Conservation (phyloP, 495 filamentous ascomycete species). For the Neurospora tetraspora region DNA sequence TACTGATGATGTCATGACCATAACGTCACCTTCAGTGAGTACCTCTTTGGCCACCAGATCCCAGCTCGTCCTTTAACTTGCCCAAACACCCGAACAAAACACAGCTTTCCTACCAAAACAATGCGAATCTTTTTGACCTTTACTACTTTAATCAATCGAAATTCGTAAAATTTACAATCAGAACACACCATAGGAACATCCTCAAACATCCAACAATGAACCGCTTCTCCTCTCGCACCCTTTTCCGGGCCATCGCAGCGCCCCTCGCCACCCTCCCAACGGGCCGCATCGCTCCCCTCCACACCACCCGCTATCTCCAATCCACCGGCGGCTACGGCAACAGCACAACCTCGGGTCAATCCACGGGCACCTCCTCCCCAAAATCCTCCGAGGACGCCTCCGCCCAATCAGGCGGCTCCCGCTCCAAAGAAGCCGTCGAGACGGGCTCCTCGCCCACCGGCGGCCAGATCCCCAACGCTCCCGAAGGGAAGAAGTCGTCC, state of each 20-base stretch:
- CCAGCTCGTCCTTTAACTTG: background rate
- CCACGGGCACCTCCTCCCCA: constrained; percentile 23
- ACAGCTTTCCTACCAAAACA: background rate
- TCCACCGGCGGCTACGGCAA: background rate
- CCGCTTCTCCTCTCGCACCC: constrained; percentile 1
- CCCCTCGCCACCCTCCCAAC: background rate
- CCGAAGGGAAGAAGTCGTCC: background rate
- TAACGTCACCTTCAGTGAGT: background rate
- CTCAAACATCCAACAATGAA: constrained; percentile 2
- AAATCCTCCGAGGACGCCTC: constrained; percentile 30
- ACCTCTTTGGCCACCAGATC: background rate
- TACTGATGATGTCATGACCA: background rate
- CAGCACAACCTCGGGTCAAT: constrained; percentile 13
- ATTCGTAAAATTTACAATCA: background rate
- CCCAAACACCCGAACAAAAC: background rate
- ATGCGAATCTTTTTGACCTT: background rate
- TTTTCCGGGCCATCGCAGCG: background rate
- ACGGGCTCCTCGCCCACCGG: constrained; percentile 10
- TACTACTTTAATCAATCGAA: background rate
- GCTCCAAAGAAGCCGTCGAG: constrained; percentile 32
- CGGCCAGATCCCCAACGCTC: background rate
- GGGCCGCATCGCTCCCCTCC: background rate
- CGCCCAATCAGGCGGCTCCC: constrained; percentile 33
- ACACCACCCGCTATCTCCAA: background rate
- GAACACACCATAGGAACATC: background rate